Evolutionary conservation across 805 yeast species (phyloP), one percentile per base, ranked within the genome.

Genomic region (Candida taoyuanica): DNA sequence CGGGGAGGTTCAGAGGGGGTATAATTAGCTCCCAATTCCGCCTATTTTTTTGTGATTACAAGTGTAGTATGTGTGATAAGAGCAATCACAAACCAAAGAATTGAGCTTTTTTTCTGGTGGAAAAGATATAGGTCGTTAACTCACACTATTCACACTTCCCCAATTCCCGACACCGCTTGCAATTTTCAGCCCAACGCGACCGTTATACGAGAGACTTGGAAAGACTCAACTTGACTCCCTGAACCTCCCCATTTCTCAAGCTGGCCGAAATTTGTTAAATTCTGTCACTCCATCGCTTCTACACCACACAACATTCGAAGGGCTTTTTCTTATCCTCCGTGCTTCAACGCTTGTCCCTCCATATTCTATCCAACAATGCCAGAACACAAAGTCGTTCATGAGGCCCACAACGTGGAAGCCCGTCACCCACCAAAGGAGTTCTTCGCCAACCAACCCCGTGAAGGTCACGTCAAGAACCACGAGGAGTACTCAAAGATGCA

Each of bases 401-500:
- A 67, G 48, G 70, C 71, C 20, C 37, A 39, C 38, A 55, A 56
- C 28, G 56, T 59, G 23, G 59, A 59, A 21, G 44, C 48, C n/a
- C 49, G 56, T 14, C 57, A 55, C 29, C 39, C 53, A 13, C 65
- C 70, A 35, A 65, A 68, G 37, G 59, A 61, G 29, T 68, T 66
- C 47, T 66, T 58, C 44, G 61, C 53, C 47, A 61, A 59, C 14
- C 71, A 66, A 40, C 39, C 39, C 5, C 32, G 34, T 13, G 23
- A 13, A 19, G 39, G 39, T 11, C 39, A 49, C 32, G 42, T 52
- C 30, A 43, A 44, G 34, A 40, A 46, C 15, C 12, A 85, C 48
- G 85, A 76, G 12, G 81, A 87, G 48, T 91, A 89, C 71, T 62
- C 74, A 38, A 62, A 71, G 46, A 60, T 88, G 71, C 88, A 91